Conservation (phyloP, 257 asterid genomes). For the Solanum stenotomum region DNA sequence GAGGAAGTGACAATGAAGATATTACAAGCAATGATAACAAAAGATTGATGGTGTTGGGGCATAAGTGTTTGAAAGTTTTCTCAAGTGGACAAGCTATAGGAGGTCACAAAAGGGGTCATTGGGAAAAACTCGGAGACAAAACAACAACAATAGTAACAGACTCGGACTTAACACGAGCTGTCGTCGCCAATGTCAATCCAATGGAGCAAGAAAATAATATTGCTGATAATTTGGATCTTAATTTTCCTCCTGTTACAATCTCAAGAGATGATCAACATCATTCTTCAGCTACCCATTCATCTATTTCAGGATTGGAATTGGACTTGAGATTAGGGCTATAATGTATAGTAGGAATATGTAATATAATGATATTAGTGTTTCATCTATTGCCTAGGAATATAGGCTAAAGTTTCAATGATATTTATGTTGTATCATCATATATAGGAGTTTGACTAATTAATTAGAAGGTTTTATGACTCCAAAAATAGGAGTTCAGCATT, state of each 20-base stretch:
- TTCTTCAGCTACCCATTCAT: slow-evolving; percentile 11
- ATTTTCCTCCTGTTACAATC: slow-evolving; percentile 17
- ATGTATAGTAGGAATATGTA: slow-evolving; percentile 3
- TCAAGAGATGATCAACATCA: slow-evolving; percentile 10
- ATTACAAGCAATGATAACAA: neutral
- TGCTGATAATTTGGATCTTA: slow-evolving; percentile 12
- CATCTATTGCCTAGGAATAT: neutral
- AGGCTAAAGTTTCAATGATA: neutral
- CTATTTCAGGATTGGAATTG: slow-evolving; percentile 16
- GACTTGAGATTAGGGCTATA: slow-evolving; percentile 60
- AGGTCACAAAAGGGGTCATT: slow-evolving; percentile 80
- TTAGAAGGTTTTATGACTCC: neutral
- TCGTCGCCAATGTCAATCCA: neutral
- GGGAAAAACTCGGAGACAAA: slow-evolving; percentile 37
- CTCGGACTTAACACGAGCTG: slow-evolving; percentile 5
- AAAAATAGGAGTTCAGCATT: neutral
- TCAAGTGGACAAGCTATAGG: slow-evolving; percentile 74
- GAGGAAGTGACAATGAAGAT: neutral
- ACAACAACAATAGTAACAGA: neutral
- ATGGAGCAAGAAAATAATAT: slow-evolving; percentile 1
- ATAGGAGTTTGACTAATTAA: neutral
- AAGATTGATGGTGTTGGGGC: slow-evolving; percentile 9
- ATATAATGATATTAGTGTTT: neutral
- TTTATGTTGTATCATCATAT: neutral
- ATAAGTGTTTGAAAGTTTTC: slow-evolving; percentile 64